A percentile compares a stretch with the other conserved stretches of the same genome.
Conservation (phyloP, 768 basidiomycete species). For the Harrya chromipes region DNA sequence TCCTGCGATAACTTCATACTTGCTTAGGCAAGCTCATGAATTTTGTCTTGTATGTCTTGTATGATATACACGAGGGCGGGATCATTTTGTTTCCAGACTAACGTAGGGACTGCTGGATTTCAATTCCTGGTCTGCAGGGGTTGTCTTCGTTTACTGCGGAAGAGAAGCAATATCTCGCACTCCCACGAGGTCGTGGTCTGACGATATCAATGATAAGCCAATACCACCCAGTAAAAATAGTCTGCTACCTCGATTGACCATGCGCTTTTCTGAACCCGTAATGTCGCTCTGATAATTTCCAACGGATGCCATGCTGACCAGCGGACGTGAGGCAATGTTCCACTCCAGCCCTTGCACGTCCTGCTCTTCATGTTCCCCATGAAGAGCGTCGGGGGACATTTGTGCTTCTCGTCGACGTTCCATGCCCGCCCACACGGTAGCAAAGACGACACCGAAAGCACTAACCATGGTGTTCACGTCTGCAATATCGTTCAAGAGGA, state of each 20-base stretch:
- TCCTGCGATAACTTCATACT: too few relatives aligned
- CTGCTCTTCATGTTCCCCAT: neutral
- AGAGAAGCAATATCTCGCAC: too few relatives aligned
- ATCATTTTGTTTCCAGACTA: too few relatives aligned
- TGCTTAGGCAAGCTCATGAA: too few relatives aligned
- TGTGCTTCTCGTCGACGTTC: neutral
- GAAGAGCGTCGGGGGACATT: neutral
- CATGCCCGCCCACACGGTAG: slow-evolving; percentile 7
- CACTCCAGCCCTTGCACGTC: neutral
- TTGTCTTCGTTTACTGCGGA: neutral
- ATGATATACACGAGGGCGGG: too few relatives aligned
- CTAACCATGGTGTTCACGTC: slow-evolving; percentile 3
- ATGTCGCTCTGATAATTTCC: too few relatives aligned
- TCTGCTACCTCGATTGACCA: neutral
- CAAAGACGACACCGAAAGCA: slow-evolving; percentile 4
- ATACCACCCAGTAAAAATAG: neutral
- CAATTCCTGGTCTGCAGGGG: neutral
- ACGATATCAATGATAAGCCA: neutral
- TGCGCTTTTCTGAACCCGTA: too few relatives aligned
- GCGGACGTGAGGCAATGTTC: neutral
- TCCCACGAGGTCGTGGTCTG: neutral
- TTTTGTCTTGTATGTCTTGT: too few relatives aligned
- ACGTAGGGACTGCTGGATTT: neutral
- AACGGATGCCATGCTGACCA: neutral
- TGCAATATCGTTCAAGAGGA: neutral